Percentiles rank a stretch among this genome's conserved stretches.
These are phyloP conservation scores for Erodium texanum DNA, from an alignment of 441 rosid species.

Conservation along the genomic window DNA sequence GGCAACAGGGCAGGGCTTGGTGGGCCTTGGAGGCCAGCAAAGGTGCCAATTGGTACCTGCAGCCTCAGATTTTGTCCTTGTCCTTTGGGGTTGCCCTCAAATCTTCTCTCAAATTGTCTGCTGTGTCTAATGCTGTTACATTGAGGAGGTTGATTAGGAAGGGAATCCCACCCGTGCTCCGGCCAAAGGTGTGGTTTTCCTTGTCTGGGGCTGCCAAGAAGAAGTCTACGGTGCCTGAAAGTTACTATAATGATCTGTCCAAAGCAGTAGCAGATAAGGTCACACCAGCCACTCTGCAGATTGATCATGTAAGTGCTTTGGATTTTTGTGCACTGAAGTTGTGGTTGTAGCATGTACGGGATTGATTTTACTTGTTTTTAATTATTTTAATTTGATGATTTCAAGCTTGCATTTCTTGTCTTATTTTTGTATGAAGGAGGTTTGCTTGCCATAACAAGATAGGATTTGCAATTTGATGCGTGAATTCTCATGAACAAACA, in stretches of 20 bases:
- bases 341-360: neutral
- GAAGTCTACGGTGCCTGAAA: slow-evolving; percentile 94
- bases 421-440: no score
- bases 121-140: slow-evolving; percentile 69
- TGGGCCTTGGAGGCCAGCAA: slow-evolving; percentile 96
- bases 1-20: slow-evolving; percentile 92
- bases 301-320: slow-evolving; percentile 72
- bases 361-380: neutral
- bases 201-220: slow-evolving; percentile 98
- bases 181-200: slow-evolving; percentile 97
- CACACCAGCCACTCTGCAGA: slow-evolving; percentile 85
- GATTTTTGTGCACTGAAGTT: slow-evolving; percentile 5
- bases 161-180: slow-evolving; percentile 87
- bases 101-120: slow-evolving; percentile 73
- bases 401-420: neutral
- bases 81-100: slow-evolving; percentile 34
- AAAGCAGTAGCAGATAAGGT: slow-evolving; percentile 88
- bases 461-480: no score
- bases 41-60: slow-evolving; percentile 96
- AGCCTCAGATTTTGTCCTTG: slow-evolving; percentile 39
- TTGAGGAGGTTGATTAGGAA: slow-evolving; percentile 81
- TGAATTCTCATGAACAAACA: no score
- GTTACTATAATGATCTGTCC: slow-evolving; percentile 74
- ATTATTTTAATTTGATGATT: no score
- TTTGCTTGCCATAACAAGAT: no score